Percentiles rank a stretch among this genome's conserved stretches.
Evolutionary conservation across 2,329 filamentous ascomycete genomes (phyloP).

Genomic region (Chaetomium sp.): DNA sequence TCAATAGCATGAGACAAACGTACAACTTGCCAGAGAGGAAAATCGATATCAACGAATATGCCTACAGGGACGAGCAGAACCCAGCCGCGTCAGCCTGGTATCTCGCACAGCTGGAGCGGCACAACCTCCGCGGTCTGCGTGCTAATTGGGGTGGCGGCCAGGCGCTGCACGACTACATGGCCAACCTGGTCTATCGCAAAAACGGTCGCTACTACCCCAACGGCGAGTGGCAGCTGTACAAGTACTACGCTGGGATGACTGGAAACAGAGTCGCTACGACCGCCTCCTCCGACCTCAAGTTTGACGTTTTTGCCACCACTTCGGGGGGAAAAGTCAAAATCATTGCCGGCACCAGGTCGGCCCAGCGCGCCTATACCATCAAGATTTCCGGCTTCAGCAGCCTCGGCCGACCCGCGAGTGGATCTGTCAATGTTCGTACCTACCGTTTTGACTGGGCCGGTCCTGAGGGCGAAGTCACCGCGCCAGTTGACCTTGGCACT

Average conservation of each 20-base stretch:
- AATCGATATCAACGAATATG: constrained; percentile 3
- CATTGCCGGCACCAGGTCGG: background rate
- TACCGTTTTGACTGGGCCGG: background rate
- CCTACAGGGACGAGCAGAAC: background rate
- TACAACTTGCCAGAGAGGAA: background rate
- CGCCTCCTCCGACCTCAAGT: background rate
- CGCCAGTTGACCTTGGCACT: background rate
- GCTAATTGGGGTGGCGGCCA: background rate
- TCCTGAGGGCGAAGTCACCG: background rate
- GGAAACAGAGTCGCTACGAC: background rate
- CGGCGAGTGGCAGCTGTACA: background rate
- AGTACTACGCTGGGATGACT: background rate
- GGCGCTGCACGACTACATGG: constrained; percentile 1
- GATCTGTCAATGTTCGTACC: background rate
- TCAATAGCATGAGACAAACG: background rate
- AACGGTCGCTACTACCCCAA: background rate
- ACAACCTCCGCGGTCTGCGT: background rate
- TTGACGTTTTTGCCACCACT: constrained; percentile 4
- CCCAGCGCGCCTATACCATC: background rate
- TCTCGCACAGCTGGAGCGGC: background rate
- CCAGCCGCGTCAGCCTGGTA: background rate
- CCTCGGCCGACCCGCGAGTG: background rate
- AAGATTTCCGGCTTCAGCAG: background rate
- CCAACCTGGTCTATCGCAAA: background rate
- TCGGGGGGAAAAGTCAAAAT: background rate